Evolutionary conservation across 1,284 basidiomycete genomes (phyloP), one percentile per base, ranked within the genome.

Genomic region (Anthracocystis setariae): DNA sequence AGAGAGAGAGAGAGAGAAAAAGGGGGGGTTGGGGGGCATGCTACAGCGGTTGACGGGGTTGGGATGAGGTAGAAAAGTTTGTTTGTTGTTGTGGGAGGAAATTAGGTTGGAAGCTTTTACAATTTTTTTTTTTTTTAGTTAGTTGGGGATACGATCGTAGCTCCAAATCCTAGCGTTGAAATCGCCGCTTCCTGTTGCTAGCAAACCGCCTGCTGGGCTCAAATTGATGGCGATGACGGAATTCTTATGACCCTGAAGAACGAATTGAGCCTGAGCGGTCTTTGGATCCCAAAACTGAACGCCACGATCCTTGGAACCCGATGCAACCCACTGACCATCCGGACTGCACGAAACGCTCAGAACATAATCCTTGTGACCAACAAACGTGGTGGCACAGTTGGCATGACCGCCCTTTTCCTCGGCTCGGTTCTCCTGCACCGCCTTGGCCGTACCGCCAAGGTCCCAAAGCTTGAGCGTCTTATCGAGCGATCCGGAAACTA

Each of bases 391-490:
- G 44, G 89, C 89, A 81, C 91, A 93, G 32, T 86, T 86, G 46
- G 86, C 85, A 35, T 78, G 73, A n/a, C 68, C 76, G 20, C 68
- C 72, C 44, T 69, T 75, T 15, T 80, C 81, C 35, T 80, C 78
- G 12, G 67, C 49, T 1, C 67, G n/a, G 33, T 66, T 72, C 23
- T 73, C 65, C 25, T 73, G 74, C 2, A 82, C 68, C 17, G 79
- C 78, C 44, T 74, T 71, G 32, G 77, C 62, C 2, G 90, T 80
- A 24, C 85, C 86, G 23, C 84, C 85, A 17, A 94, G 86, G 81
- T 94, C 92, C 92, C 93, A 95, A 53, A 91, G 88, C 82, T 93
- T 92, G 64, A 95, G 84, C 23, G 90, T 92, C 86, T 91, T 91
- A 81, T 95, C 93, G 69, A 95, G 85, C 65, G 90, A 91, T 15